Evolutionary conservation across 257 asterid species (phyloP), one percentile per base, ranked within the genome.

Genomic region (Cynanchum wilfordii): DNA sequence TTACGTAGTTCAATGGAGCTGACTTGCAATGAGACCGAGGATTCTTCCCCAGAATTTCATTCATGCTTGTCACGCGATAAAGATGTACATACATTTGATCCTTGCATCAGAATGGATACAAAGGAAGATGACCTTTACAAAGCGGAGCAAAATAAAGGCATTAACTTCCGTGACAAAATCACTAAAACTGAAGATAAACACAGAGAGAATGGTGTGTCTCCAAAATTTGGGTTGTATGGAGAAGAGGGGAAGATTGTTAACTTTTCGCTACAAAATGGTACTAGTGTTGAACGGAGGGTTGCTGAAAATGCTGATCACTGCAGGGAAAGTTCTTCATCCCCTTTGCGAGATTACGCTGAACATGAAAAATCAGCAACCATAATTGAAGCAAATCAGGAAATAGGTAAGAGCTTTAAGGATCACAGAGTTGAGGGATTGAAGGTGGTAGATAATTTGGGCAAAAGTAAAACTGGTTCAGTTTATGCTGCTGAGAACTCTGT

Each of bases 1-100:
- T 72, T 85, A 69, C 55, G 81, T 59, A 84, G 82, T 80, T 86
- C 91, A 29, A 55, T 73, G 72, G 88, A 87, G 73, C 78, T 78
- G 47, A 58, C 79, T 15, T 44, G 50, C 63, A 80, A 47, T 7
- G 78, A 64, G 62, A 58, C 75, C 0, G 80, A 78, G 36, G 75
- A 45, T 75, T 78, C 79, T 42, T 70, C 79, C 47, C 60, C 73
- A 66, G 82, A 81, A 63, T 55, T 24, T 52, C 70, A 20, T 25
- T 50, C 55, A 49, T 22, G 66, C 33, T 52, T 63, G 73, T 63
- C 73, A 66, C 12, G 27, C 15, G 63, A 27, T 52, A 69, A 80
- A 58, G 72, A 54, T 66, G 74, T 55, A 33, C 69, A 30, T 64
- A 56, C 71, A 20, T 30, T 66, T 72, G 77, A 62, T 77, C 70